Base-by-base conservation (phyloP, 176 grass and related monocot species). In the Poa pratensis region DNA sequence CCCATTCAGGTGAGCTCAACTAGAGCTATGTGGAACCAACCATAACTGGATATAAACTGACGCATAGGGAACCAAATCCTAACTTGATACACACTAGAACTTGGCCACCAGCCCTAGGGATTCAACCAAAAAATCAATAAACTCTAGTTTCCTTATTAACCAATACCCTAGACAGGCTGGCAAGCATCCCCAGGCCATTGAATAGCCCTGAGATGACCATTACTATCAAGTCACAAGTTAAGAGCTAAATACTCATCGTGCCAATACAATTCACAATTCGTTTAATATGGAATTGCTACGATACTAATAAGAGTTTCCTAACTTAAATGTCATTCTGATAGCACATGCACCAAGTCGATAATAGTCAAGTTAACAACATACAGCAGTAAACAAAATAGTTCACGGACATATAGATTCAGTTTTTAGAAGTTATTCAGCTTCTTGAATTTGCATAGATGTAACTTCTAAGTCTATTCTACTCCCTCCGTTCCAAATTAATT, bases 311-410 rank as follows among this genome's bases (percentile, higher is more conserved):
- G 20, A 85, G 13, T 77, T 24, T 30, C 35, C 53, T 23, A 75
- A 83, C 69, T 37, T 74, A 20, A 75, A 62, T n/a, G 19, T 5
- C 70, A 75, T 84, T 45, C 55, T 74, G 26, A 84, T 75, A 42
- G 55, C 70, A 75, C 30, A 59, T 32, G 68, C 70, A 61, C 24
- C 40, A 70, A 73, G n/a, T 27, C 70, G 63, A 52, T 17, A 73
- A 77, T 3, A 23, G 34, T 42, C 40, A 42, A 42, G 40, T 42
- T 42, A 42, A 1, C 40, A 42, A 42, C 40, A 42, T 7, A 9
- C 40, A 40, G 7, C 39, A 42, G 40, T 42, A 42, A 42, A 42
- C 40, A 42, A 42, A 42, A 42, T 42, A 42, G 40, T 42, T 9
- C 40, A 42, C 7, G 7, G 40, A 42, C 8, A 42, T 42, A 42